Conservation (phyloP, 805 yeast genomes). For the Hanseniaspora pseudoguilliermondii region DNA sequence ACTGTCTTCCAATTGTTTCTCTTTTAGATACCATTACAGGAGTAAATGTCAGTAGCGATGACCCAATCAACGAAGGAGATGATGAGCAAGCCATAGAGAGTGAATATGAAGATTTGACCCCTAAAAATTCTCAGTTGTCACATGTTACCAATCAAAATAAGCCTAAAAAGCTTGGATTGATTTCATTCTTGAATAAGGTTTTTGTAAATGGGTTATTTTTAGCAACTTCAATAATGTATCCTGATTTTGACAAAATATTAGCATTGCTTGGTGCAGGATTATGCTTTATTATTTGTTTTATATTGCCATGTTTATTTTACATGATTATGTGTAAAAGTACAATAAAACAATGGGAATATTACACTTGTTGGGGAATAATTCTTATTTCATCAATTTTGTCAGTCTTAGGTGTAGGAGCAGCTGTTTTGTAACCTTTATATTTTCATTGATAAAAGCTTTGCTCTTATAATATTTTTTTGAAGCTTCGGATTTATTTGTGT, state of each 20-base stretch:
- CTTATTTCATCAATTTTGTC: conserved; percentile 38
- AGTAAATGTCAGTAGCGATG: conserved; percentile 19
- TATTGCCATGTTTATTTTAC: conserved; percentile 66
- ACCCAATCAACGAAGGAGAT: conserved; percentile 11
- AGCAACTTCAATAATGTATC: conserved; percentile 48
- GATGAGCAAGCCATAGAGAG: conserved; percentile 7
- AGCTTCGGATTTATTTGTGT: not conserved
- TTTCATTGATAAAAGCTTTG: too few species aligned
- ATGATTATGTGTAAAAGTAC: conserved; percentile 39
- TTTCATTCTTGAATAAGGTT: conserved; percentile 27
- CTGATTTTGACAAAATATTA: conserved; percentile 69
- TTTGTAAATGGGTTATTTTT: conserved; percentile 48
- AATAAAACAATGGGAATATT: conserved; percentile 31
- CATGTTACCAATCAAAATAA: not conserved
- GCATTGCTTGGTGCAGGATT: conserved; percentile 72
- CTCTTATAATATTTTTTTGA: too few species aligned
- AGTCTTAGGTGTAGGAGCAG: conserved; percentile 49
- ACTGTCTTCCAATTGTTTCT: conserved; percentile 69
- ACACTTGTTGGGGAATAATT: conserved; percentile 34
- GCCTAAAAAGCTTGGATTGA: not conserved
- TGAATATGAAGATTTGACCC: conserved; percentile 9
- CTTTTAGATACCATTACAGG: conserved; percentile 46
- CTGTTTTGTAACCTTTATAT: conserved; percentile 20
- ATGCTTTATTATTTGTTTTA: conserved; percentile 67
- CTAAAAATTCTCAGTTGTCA: not conserved